Evolutionary conservation across 2,329 filamentous ascomycete species (phyloP).

Genomic region (Colletotrichum sp.): DNA sequence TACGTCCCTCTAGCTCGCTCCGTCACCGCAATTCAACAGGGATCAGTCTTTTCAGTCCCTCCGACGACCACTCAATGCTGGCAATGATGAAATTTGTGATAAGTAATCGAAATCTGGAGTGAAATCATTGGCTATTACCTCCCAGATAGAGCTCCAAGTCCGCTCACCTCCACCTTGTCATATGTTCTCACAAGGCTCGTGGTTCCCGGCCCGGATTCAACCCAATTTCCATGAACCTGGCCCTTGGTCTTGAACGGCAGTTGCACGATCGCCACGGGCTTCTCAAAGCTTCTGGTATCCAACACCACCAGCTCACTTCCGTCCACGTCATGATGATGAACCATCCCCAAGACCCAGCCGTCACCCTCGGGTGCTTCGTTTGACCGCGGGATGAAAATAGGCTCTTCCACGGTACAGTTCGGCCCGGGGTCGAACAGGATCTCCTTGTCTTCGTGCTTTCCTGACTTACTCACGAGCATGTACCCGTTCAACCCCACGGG

Average conservation of each 20-base stretch:
- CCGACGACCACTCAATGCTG: background rate
- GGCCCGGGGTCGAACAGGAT: background rate
- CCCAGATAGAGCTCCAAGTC: background rate
- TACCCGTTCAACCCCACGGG: conserved; percentile 31
- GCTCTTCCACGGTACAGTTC: conserved; percentile 43
- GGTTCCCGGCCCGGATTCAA: conserved; percentile 16
- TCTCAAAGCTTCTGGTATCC: conserved; percentile 39
- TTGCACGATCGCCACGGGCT: conserved; percentile 42
- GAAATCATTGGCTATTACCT: background rate
- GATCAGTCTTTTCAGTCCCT: background rate
- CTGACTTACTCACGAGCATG: background rate
- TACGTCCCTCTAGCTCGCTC: too few species aligned
- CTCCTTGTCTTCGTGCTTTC: background rate
- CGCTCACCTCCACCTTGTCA: background rate
- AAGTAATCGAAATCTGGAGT: background rate
- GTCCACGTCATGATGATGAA: conserved; percentile 21
- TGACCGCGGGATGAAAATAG: conserved; percentile 44
- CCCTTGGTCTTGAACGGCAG: conserved; percentile 36
- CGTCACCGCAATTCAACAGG: background rate
- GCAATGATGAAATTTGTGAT: background rate
- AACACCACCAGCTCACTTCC: conserved; percentile 29
- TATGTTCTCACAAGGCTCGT: background rate
- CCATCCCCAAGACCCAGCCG: conserved; percentile 44
- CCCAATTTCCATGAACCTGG: conserved; percentile 38
- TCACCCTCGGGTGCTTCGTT: conserved; percentile 41